Conservation (phyloP, 2,329 filamentous ascomycete genomes). For the Cordyceps cicadae region DNA sequence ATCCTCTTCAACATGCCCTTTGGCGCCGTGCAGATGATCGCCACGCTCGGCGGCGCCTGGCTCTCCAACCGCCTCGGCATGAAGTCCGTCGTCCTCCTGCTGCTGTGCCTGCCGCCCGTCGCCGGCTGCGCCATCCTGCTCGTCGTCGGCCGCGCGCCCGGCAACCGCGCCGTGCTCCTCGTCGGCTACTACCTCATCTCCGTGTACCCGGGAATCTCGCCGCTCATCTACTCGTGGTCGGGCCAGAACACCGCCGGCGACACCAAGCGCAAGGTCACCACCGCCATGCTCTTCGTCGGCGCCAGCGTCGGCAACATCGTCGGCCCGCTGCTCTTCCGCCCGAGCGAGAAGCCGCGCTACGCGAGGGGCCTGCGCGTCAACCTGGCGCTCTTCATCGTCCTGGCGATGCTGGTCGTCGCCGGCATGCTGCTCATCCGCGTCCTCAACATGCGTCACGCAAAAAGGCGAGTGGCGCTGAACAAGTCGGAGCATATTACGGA, state of each 20-base stretch:
- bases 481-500: slow-evolving; percentile 44
- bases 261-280: slow-evolving; percentile 59
- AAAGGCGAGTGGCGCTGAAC: slow-evolving; percentile 25
- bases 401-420: slow-evolving; percentile 38
- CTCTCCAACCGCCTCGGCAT: slow-evolving; percentile 44
- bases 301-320: slow-evolving; percentile 56
- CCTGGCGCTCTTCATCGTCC: slow-evolving; percentile 48
- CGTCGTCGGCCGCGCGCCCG: slow-evolving; percentile 34
- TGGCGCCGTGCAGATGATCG: slow-evolving; percentile 50
- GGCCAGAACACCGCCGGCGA: slow-evolving; percentile 55
- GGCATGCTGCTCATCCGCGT: slow-evolving; percentile 31
- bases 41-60: slow-evolving; percentile 49
- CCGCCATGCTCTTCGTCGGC: slow-evolving; percentile 52
- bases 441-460: slow-evolving; percentile 42
- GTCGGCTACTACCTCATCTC: slow-evolving; percentile 53
- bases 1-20: slow-evolving; percentile 53
- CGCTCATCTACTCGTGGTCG: slow-evolving; percentile 48
- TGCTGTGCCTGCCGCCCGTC: slow-evolving; percentile 49
- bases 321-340: slow-evolving; percentile 52
- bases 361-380: slow-evolving; percentile 49
- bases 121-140: slow-evolving; percentile 47
- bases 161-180: slow-evolving; percentile 41
- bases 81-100: slow-evolving; percentile 46
- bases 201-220: slow-evolving; percentile 48
- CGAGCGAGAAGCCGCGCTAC: slow-evolving; percentile 50